Percentiles rank a stretch among this genome's conserved stretches.
Conservation (phyloP, 140 eudicot species). For the Ambrosia hybrid region DNA sequence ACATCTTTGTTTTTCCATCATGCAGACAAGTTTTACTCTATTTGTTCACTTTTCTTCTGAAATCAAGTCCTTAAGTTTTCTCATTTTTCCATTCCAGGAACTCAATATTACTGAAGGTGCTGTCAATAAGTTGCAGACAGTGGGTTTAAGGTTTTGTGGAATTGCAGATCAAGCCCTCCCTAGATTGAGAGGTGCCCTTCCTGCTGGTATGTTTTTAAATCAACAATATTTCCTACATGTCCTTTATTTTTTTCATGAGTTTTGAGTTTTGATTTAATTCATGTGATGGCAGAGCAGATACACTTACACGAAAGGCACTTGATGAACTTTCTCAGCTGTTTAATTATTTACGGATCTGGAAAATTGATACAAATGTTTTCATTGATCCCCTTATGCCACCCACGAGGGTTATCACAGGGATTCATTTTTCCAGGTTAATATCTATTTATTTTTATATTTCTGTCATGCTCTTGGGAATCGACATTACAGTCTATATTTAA, state of each 20-base stretch:
- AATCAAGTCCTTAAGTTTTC: not conserved
- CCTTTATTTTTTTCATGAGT: not conserved
- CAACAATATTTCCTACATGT: not conserved
- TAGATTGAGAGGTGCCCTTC: slow-evolving; percentile 92
- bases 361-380: slow-evolving; percentile 54
- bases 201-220: slow-evolving; percentile 60
- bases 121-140: slow-evolving; percentile 88
- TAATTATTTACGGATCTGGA: slow-evolving; percentile 78
- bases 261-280: slow-evolving; percentile 26
- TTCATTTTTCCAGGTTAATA: slow-evolving; percentile 77
- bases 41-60: not conserved
- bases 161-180: slow-evolving; percentile 88
- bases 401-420: slow-evolving; percentile 73
- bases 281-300: slow-evolving; percentile 49
- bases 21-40: not conserved
- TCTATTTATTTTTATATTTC: not conserved
- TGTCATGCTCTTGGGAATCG: slow-evolving; percentile 1
- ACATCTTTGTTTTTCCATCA: not conserved
- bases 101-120: slow-evolving; percentile 73
- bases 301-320: slow-evolving; percentile 77
- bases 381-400: slow-evolving; percentile 97
- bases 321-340: slow-evolving; percentile 83
- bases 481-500: not conserved
- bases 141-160: slow-evolving; percentile 86
- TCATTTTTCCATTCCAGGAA: slow-evolving; percentile 53